Conservation (phyloP, 345 rosid species). For the Turritis glabra region DNA sequence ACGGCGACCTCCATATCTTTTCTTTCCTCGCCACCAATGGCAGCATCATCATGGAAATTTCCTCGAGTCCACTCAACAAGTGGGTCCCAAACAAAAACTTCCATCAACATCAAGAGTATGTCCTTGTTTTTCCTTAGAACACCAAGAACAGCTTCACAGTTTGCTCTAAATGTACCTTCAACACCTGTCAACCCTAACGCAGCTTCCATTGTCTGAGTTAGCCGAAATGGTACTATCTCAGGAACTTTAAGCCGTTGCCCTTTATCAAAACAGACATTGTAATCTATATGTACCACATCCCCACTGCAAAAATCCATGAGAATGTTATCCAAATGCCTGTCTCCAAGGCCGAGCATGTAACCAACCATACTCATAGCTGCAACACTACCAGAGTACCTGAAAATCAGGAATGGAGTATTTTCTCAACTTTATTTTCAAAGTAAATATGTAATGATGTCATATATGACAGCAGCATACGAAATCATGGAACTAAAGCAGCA, state of each 20-base stretch:
- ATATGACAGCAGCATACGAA: conserved; percentile 14
- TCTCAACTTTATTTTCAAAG: neutral
- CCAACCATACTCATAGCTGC: conserved; percentile 99
- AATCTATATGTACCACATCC: conserved; percentile 93
- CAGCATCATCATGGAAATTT: conserved; percentile 94
- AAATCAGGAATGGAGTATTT: conserved; percentile 24
- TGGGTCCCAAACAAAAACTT: conserved; percentile 96
- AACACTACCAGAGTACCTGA: conserved; percentile 86
- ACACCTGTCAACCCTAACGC: conserved; percentile 86
- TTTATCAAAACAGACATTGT: conserved; percentile 95
- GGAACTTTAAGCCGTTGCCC: conserved; percentile 89
- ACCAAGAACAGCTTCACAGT: conserved; percentile 81
- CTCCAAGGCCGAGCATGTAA: conserved; percentile 89
- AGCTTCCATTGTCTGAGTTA: conserved; percentile 84
- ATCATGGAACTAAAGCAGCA: conserved; percentile 1
- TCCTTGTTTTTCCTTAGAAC: conserved; percentile 85
- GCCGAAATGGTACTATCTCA: conserved; percentile 92
- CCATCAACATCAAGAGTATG: conserved; percentile 75
- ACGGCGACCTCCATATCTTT: conserved; percentile 98
- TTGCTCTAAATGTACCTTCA: conserved; percentile 80
- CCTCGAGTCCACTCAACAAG: conserved; percentile 97
- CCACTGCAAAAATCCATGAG: conserved; percentile 88
- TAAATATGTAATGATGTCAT: neutral
- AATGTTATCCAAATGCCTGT: conserved; percentile 93
- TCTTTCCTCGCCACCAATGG: conserved; percentile 96